A percentile compares a stretch with the other conserved stretches of the same genome.
phyloP scores from a whole-genome alignment of 352 stramenopile species.

The Globisporangium cylindrosporum region DNA sequence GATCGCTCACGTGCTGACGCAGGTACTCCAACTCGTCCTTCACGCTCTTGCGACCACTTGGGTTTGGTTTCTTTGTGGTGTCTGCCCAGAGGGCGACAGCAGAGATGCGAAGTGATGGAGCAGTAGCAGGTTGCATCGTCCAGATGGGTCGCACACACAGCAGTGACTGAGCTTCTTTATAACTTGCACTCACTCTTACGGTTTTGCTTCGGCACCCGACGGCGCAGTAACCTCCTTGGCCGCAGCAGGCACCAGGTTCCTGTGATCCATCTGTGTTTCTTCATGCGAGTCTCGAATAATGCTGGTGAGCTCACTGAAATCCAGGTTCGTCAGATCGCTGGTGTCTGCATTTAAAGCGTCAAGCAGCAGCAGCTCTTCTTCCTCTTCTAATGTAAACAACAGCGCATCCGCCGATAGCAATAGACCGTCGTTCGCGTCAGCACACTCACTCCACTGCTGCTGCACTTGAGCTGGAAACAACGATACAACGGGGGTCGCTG shows the following conservation, averaged over 20 bases:
- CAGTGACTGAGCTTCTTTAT: too few species aligned
- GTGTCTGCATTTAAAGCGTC: not conserved
- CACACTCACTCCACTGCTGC: too few species aligned
- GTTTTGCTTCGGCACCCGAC: not conserved
- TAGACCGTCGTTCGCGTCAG: too few species aligned
- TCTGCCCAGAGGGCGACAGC: not conserved
- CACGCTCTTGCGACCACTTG: not conserved
- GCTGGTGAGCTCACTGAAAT: not conserved
- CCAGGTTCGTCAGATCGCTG: not conserved
- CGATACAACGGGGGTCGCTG: too few species aligned
- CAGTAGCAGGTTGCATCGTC: not conserved
- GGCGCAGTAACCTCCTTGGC: not conserved
- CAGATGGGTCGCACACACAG: not conserved
- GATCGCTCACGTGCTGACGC: constrained; percentile 4
- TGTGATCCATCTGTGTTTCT: not conserved
- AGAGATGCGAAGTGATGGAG: not conserved
- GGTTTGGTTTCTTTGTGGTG: not conserved
- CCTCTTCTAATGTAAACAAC: not conserved
- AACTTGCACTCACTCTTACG: too few species aligned
- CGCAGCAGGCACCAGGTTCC: not conserved
- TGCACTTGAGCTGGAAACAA: too few species aligned
- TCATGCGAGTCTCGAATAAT: not conserved
- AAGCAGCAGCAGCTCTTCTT: not conserved
- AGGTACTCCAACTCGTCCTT: constrained; percentile 11
- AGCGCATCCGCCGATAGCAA: not conserved